Base-by-base conservation (phyloP, 148 eudicot genomes). In the Rhododendron mucronatum region DNA sequence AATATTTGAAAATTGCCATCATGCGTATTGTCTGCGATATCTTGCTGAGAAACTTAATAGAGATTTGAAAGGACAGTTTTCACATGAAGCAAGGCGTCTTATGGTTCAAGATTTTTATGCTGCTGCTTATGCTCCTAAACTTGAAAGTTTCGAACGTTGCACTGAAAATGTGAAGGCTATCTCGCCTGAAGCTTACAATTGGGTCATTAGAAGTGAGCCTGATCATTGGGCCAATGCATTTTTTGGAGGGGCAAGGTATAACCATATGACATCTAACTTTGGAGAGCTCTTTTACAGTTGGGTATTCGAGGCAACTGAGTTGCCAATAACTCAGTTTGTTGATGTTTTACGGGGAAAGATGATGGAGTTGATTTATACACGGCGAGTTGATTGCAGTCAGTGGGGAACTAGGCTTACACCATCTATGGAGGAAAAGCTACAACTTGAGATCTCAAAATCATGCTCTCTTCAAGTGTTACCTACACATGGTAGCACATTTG, bases 51-150 rank as follows among this genome's bases (percentile, higher is more conserved):
- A 89, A 86, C 92, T 92, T 41, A 88, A 90, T 77, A 89, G 84
- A 79, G 94, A 92, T 55, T 88, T 92, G 85, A 90, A 92, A 86
- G 91, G 83, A 59, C 86, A 87, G 85, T 88, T 92, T 33, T 90
- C 94, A 18, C 91, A 89, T 87, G 92, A 92, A 82, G 92, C 92
- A 77, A 89, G 91, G 82, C 92, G 92, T 74, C 90, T 92, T 55
- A 85, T 92, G 94, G 87, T 89, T 86, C 88, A 89, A 82, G 93
- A 92, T 87, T 88, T 92, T 50, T 88, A 88, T 84, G 89, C 92
- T 88, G 92, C 93, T 85, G 93, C 93, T 78, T 88, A 84, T 85
- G 93, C 92, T 28, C 79, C 82, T 73, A 89, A 84, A 73, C 89
- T 87, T 20, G 92, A 92, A 30, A 91, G 85, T 55, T 92, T 90